phyloP scores from a whole-genome alignment of 768 basidiomycete species.

The Coprinopsis marcescibilis region DNA sequence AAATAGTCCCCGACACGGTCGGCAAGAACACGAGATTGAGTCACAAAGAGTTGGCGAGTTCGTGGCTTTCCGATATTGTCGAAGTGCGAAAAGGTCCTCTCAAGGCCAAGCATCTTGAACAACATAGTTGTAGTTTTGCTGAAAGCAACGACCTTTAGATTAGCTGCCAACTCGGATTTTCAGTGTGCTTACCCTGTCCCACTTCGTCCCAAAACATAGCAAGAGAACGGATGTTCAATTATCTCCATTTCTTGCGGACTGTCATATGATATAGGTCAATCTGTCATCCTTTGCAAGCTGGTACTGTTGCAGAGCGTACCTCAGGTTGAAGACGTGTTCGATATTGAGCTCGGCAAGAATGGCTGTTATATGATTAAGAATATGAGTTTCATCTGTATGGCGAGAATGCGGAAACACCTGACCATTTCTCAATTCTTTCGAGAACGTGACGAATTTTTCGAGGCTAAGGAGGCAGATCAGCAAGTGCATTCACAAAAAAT shows the following conservation, averaged over 20 bases:
- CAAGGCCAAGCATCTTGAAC: slow-evolving; percentile 63
- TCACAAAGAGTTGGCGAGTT: slow-evolving; percentile 64
- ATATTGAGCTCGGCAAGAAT: slow-evolving; percentile 48
- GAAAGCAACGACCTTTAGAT: background rate
- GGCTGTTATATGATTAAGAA: slow-evolving; percentile 22
- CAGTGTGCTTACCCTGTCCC: slow-evolving; percentile 53
- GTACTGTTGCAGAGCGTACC: slow-evolving; percentile 22
- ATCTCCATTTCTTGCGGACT: slow-evolving; percentile 45
- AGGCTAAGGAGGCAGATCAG: slow-evolving; percentile 18
- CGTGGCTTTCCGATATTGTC: slow-evolving; percentile 25
- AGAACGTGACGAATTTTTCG: slow-evolving; percentile 39
- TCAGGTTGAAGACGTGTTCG: slow-evolving; percentile 35
- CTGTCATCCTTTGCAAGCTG: background rate
- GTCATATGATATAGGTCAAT: background rate
- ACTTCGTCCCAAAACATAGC: slow-evolving; percentile 62
- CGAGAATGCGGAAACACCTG: too few relatives aligned
- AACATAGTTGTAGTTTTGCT: slow-evolving; percentile 74
- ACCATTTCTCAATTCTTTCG: slow-evolving; percentile 16
- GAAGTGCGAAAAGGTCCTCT: slow-evolving; percentile 37
- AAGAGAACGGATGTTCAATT: slow-evolving; percentile 50
- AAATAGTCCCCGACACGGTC: slow-evolving; percentile 62
- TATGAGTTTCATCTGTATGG: too few relatives aligned
- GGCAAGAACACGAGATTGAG: slow-evolving; percentile 57
- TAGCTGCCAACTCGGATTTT: background rate
- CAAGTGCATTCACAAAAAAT: too few relatives aligned